A percentile compares a stretch with the other conserved stretches of the same genome.
Evolutionary conservation across 768 basidiomycete species (phyloP).

Genomic region (Leucocoprinus sp.): DNA sequence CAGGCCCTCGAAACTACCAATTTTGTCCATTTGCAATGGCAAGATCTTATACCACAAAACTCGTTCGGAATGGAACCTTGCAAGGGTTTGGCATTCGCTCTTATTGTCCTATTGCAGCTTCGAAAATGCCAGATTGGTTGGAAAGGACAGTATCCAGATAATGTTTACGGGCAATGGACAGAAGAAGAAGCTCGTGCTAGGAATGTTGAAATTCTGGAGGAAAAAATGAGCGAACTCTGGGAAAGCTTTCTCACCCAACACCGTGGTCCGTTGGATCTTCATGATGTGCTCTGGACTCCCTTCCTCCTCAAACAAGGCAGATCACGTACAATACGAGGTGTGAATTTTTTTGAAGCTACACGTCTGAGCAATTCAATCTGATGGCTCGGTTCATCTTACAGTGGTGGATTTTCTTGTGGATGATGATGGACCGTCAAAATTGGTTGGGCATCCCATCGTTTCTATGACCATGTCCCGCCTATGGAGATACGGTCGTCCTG

Average conservation of each 20-base stretch:
- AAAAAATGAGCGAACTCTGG: constrained; percentile 30
- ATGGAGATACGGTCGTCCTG: constrained; percentile 29
- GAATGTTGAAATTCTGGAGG: constrained; percentile 25
- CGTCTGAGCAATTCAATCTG: not conserved
- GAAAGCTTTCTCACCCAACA: constrained; percentile 31
- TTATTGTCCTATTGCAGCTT: constrained; percentile 26
- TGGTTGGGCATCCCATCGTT: constrained; percentile 34
- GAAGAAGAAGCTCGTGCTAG: constrained; percentile 18
- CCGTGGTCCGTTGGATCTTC: constrained; percentile 32
- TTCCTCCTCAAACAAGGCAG: constrained; percentile 28
- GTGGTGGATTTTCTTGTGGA: constrained; percentile 34
- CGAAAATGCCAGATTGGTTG: constrained; percentile 18
- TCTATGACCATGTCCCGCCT: constrained; percentile 27
- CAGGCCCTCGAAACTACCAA: constrained; percentile 17
- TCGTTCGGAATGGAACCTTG: constrained; percentile 8
- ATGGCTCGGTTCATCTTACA: constrained; percentile 14
- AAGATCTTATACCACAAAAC: constrained; percentile 2
- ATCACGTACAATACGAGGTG: constrained; percentile 22
- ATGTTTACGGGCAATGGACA: constrained; percentile 38
- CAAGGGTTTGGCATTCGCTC: constrained; percentile 20
- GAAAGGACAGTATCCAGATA: constrained; percentile 16
- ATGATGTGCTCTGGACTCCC: constrained; percentile 39
- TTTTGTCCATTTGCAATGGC: constrained; percentile 9
- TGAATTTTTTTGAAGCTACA: constrained; percentile 6
- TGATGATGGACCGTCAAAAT: constrained; percentile 24